Evolutionary conservation across 2,329 filamentous ascomycete species (phyloP), one percentile per base, ranked within the genome.

Genomic region (Cladosporium austrohemisphaericum): DNA sequence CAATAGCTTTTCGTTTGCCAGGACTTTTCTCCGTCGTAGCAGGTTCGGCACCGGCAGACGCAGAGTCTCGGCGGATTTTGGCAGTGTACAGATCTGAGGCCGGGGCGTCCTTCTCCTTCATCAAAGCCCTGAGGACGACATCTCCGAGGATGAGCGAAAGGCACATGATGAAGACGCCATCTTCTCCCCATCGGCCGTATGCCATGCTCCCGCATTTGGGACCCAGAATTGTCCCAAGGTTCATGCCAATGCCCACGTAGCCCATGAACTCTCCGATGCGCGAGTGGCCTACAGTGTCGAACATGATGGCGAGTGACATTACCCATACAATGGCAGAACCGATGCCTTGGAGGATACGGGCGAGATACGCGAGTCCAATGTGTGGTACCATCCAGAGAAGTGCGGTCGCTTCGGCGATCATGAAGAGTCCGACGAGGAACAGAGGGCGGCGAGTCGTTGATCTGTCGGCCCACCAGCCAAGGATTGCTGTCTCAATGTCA

Each of bases 311-410:
- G n/a, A 83, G 72, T 0, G 85, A 85, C 0, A 85, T 83, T 0
- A 79, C 82, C 84, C 85, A 88, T 13, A 88, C 84, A 2, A 88
- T 75, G 2, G 81, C 80, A 1, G 82, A 83, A 11, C 81, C 81
- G 9, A 80, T 63, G 0, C 85, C 85, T 61, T 88, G 85, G 11
- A 88, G 69, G 5, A 86, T 45, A 14, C 85, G 74, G 1, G 81
- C 85, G 0, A 79, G 64, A 11, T 87, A 66, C 25, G 86, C 71
- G 1, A 86, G 62, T 1, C 71, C 76, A 38, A 85, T 75, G 9
- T 71, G 75, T n/a, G 71, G 76, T 3, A 83, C 83, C 4, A 87
- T 65, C 56, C 82, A 85, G 1, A 88, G 71, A 54, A 88, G 60
- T 0, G 83, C 62, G 0, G 85, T 88, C 1, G 84, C 73, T 0